Evolutionary conservation across 768 basidiomycete species (phyloP).

Genomic region (Leucocoprinus birnbaumii): DNA sequence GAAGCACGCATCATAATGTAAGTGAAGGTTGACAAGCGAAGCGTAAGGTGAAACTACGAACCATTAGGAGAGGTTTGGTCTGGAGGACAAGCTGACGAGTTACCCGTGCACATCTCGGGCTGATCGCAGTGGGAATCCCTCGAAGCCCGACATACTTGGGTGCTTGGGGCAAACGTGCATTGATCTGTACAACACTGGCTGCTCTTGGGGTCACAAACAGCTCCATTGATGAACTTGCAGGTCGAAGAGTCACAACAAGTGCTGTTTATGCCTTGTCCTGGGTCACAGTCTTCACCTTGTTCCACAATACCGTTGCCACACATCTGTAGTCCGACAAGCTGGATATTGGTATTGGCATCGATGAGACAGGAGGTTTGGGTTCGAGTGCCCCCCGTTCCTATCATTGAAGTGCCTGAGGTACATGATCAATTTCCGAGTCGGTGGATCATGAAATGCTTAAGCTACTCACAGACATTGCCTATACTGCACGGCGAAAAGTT

Average conservation of each 20-base stretch:
- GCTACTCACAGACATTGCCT: constrained; percentile 76
- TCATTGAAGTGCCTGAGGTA: constrained; percentile 60
- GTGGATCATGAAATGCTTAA: neutral
- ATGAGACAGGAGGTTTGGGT: constrained; percentile 69
- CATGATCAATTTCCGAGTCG: neutral
- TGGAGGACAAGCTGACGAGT: constrained; percentile 65
- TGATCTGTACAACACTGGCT: constrained; percentile 69
- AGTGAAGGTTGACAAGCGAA: constrained; percentile 1
- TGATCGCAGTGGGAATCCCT: constrained; percentile 67
- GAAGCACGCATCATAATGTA: constrained; percentile 11
- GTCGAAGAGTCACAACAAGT: constrained; percentile 72
- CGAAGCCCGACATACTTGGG: constrained; percentile 69
- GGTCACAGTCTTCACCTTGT: constrained; percentile 85
- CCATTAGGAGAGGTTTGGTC: constrained; percentile 65
- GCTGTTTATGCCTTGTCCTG: constrained; percentile 55
- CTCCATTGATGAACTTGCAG: constrained; percentile 70
- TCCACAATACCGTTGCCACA: constrained; percentile 86
- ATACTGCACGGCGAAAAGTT: constrained; percentile 76
- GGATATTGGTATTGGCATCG: constrained; percentile 44
- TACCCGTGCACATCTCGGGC: constrained; percentile 74
- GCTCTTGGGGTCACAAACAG: constrained; percentile 78
- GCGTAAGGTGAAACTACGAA: constrained; percentile 21
- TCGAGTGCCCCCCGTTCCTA: constrained; percentile 33
- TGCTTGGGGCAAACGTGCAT: constrained; percentile 68
- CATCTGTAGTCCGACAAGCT: constrained; percentile 64